A percentile compares a stretch with the other conserved stretches of the same genome.
These are phyloP conservation scores for Skeletonema grethae DNA, from an alignment of 108 stramenopile genomes.

Conservation along the genomic window DNA sequence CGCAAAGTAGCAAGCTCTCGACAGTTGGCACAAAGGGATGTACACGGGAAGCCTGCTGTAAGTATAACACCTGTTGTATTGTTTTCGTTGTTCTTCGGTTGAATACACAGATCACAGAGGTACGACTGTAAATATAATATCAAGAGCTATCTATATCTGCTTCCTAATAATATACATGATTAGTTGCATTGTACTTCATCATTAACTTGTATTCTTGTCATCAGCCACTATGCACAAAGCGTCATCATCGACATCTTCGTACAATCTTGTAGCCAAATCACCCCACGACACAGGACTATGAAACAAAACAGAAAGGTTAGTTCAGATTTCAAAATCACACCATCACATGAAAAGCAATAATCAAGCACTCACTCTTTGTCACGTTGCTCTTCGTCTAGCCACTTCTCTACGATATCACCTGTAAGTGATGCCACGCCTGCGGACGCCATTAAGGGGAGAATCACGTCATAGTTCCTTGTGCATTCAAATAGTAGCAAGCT, in stretches of 20 bases:
- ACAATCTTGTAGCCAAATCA: constrained; percentile 34
- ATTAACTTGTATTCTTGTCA: neutral
- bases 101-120: too few species aligned
- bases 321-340: neutral
- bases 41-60: neutral
- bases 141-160: neutral
- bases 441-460: constrained; percentile 81
- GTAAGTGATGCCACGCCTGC: constrained; percentile 62
- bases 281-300: constrained; percentile 41
- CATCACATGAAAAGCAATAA: neutral
- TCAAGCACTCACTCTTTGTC: constrained; percentile 26
- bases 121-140: neutral
- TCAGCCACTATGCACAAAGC: neutral
- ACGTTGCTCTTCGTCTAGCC: constrained; percentile 48
- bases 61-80: neutral
- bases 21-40: too few species aligned
- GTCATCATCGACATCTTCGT: constrained; percentile 33
- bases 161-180: neutral
- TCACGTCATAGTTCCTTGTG: constrained; percentile 90
- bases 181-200: neutral
- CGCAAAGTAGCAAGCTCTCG: neutral
- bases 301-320: neutral
- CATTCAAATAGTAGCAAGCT: constrained; percentile 87
- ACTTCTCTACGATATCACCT: constrained; percentile 46
- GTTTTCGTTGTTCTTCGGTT: neutral